Evolutionary conservation across 83 land plant species (phyloP), one percentile per base, ranked within the genome.

Genomic region (Diphasiastrum complanatum): DNA sequence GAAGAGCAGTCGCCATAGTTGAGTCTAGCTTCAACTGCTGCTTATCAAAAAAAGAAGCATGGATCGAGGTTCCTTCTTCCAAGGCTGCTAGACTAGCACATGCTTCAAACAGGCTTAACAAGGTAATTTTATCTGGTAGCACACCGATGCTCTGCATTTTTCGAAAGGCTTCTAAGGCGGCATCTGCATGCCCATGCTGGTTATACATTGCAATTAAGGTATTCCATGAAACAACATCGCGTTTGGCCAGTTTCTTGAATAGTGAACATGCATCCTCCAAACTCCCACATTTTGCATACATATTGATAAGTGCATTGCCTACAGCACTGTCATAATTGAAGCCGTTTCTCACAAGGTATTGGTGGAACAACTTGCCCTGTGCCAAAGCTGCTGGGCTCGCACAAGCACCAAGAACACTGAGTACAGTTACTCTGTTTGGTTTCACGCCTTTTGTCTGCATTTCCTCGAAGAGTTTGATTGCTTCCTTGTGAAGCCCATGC

Each of bases 221-320:
- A 41, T 41, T 41, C 45, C 45, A 41, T 41, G 45, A 41, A 14
- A 41, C 45, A 41, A 41, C n/a, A 41, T 41, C 45, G 18, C 45
- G 45, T 14, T 14, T 41, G 18, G 45, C 45, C n/a, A 41, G 18
- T 18, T 18, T 41, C n/a, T 18, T 14, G 18, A 41, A 41, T 18
- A 41, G 12, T 14, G 12, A 14, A 18, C 45, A 41, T 41, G 45
- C 45, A 41, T 41, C 45, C 45, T 41, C 45, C n/a, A 41, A 18
- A 41, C n/a, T 41, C n/a, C 45, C 45, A 41, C 45, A 41, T 41
- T 41, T 41, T 14, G 18, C 12, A 41, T 41, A 41, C 45, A 41
- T 41, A 41, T 41, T 18, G 45, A 41, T 41, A 14, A 41, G 18
- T 0, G 1, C n/a, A 41, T 41, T 41, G 45, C 45, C 45, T 14